These are phyloP conservation scores for Quercus mongolica DNA, from an alignment of 306 rosid genomes.

Conservation along the genomic window DNA sequence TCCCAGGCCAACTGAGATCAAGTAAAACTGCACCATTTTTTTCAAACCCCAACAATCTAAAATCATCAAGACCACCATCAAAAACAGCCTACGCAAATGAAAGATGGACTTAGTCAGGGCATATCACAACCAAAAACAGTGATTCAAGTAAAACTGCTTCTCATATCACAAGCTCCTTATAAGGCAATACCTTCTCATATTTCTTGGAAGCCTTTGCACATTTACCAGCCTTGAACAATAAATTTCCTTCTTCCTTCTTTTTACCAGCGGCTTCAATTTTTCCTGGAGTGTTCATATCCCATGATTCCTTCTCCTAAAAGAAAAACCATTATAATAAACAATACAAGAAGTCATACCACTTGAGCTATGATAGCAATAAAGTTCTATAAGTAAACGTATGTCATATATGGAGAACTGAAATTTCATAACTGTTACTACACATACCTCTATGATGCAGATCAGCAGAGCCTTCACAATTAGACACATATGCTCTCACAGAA, in stretches of 20 bases:
- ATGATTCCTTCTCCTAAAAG: conserved; percentile 82
- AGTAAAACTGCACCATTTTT: neutral
- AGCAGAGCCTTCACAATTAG: too few species aligned
- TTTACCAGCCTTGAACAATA: conserved; percentile 74
- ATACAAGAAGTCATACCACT: too few species aligned
- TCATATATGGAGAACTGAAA: too few species aligned
- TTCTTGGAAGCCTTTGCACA: conserved; percentile 80
- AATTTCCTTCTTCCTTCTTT: conserved; percentile 94
- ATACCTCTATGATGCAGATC: too few species aligned
- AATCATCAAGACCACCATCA: too few species aligned
- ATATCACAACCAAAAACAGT: neutral
- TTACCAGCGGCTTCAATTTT: conserved; percentile 80
- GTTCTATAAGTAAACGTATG: too few species aligned
- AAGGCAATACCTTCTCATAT: conserved; percentile 70
- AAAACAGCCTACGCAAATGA: conserved; percentile 48
- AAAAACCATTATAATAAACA: conserved; percentile 1
- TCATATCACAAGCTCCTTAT: too few species aligned
- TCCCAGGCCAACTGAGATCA: conserved; percentile 82
- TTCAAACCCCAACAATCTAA: too few species aligned
- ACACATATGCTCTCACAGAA: too few species aligned
- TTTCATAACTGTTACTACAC: too few species aligned
- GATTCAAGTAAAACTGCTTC: neutral
- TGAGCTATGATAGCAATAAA: too few species aligned
- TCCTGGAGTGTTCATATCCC: conserved; percentile 78
- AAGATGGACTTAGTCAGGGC: neutral